Percentiles rank a stretch among this genome's conserved stretches.
Conservation (phyloP, 768 basidiomycete species). For the Dendrothele bispora region DNA sequence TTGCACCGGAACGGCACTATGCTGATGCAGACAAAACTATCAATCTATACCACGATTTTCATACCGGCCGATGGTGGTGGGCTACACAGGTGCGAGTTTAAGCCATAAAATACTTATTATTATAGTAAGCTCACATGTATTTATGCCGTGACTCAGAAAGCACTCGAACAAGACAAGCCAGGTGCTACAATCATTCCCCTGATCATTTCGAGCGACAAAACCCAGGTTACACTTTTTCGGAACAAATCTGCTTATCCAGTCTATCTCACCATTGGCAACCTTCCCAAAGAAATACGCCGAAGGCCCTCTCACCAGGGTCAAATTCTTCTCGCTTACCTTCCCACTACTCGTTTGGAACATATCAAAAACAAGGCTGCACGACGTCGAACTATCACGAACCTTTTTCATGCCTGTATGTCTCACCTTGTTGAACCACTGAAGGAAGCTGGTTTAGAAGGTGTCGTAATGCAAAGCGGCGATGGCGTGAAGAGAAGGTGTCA, state of each 20-base stretch:
- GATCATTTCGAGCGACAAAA: no score
- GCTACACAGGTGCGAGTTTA: no score
- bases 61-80: no score
- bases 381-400: conserved; percentile 13
- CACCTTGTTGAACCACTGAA: conserved; percentile 23
- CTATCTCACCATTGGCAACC: conserved; percentile 31
- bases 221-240: no score
- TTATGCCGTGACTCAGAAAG: no score
- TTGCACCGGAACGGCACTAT: conserved; percentile 38
- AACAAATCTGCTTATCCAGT: conserved; percentile 31
- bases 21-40: conserved; percentile 23
- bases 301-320: conserved; percentile 14
- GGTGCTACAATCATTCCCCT: no score
- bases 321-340: no score
- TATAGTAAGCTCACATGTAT: no score
- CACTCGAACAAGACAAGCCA: no score
- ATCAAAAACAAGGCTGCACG: conserved; percentile 9
- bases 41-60: no score
- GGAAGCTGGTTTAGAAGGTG: background rate
- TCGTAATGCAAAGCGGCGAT: conserved; percentile 21
- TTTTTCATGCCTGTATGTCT: conserved; percentile 29
- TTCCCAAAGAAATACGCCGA: no score
- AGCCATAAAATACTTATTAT: no score
- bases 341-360: conserved; percentile 25
- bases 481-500: conserved; percentile 17